Conservation (phyloP, 2,329 filamentous ascomycete genomes). For the Neospermospora avenae region DNA sequence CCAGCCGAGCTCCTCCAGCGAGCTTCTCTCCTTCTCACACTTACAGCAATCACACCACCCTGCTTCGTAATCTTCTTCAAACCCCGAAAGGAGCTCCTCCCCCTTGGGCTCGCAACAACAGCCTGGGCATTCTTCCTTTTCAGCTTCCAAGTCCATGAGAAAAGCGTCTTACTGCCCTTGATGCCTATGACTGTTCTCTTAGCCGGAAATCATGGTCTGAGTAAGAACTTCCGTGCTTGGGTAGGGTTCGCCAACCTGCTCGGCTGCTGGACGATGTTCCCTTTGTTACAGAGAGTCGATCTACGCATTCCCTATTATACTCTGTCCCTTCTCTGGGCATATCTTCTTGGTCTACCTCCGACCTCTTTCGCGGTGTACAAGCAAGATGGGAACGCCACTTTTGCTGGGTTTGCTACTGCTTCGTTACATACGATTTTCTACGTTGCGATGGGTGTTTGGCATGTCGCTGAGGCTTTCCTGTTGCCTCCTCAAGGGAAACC, state of each 20-base stretch:
- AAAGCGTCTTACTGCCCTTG: conserved; percentile 88
- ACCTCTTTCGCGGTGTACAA: conserved; percentile 68
- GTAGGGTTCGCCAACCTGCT: conserved; percentile 93
- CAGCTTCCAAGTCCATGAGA: conserved; percentile 97
- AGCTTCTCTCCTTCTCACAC: conserved; percentile 70
- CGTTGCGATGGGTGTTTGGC: conserved; percentile 74
- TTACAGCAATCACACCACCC: conserved; percentile 72
- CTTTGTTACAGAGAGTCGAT: conserved; percentile 80
- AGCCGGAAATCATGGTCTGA: conserved; percentile 72
- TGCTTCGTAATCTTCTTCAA: conserved; percentile 76
- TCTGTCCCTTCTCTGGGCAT: conserved; percentile 84
- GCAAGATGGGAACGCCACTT: conserved; percentile 44
- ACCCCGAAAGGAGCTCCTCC: conserved; percentile 73
- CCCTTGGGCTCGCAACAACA: conserved; percentile 75
- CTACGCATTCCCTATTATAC: conserved; percentile 81
- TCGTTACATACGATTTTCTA: conserved; percentile 77
- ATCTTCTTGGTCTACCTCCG: conserved; percentile 82
- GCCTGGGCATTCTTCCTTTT: conserved; percentile 98
- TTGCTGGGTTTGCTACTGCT: conserved; percentile 55
- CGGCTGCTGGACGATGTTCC: conserved; percentile 90
- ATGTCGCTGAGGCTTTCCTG: conserved; percentile 68
- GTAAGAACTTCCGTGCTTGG: conserved; percentile 77
- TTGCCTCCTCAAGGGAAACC: conserved; percentile 72
- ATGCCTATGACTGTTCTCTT: conserved; percentile 91
- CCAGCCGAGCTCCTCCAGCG: conserved; percentile 70